These are phyloP conservation scores for Kingdonia uniflora DNA, from an alignment of 164 flowering plant genomes.

Conservation along the genomic window DNA sequence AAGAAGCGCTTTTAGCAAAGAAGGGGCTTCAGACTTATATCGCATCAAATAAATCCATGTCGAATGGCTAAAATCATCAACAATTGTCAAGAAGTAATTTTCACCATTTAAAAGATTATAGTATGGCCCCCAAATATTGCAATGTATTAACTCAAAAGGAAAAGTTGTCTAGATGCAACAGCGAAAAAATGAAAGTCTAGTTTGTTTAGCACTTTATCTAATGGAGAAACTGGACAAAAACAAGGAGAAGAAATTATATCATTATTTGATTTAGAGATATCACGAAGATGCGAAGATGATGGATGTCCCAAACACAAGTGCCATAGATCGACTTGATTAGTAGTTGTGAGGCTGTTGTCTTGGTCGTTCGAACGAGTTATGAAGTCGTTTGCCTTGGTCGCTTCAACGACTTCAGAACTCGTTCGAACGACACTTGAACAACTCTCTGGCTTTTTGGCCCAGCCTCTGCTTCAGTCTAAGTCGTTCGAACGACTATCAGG, in stretches of 20 bases:
- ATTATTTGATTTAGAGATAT: neutral
- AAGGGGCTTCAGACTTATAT: neutral
- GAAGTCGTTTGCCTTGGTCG: no score
- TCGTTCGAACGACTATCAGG: no score
- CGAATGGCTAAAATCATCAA: neutral
- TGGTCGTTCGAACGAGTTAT: no score
- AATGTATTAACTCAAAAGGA: neutral
- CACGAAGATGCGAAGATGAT: neutral
- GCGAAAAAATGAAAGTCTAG: neutral
- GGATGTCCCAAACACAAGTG: neutral
- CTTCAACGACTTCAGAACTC: no score
- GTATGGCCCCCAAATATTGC: neutral
- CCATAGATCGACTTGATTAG: neutral
- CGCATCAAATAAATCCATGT: conserved; percentile 1
- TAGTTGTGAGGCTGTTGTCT: no score
- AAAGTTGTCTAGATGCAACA: neutral
- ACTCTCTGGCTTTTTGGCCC: no score
- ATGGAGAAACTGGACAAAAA: neutral
- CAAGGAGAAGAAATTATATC: neutral
- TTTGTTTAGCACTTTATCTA: neutral
- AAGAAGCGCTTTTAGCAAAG: neutral
- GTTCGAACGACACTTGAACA: no score
- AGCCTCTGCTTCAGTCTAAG: no score
- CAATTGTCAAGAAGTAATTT: neutral
- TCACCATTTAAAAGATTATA: neutral